phyloP scores from a whole-genome alignment of 371 early-diverging fungal genomes.

The Mortierella sp. region DNA sequence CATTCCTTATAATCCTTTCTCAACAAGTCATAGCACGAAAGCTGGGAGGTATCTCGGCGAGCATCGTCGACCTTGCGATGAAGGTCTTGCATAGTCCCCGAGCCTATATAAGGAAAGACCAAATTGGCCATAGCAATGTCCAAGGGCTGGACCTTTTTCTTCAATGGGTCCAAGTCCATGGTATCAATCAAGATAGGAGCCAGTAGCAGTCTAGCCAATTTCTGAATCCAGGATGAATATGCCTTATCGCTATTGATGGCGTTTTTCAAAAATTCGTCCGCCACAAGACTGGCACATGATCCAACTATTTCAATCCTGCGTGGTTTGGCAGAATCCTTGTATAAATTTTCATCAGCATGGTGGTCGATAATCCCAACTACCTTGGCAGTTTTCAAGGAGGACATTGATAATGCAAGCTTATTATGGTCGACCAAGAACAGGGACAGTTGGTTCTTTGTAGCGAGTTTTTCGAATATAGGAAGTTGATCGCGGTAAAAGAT shows the following conservation, averaged over 20 bases:
- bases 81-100: constrained; percentile 29
- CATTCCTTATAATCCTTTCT: constrained; percentile 87
- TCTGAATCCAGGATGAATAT: constrained; percentile 23
- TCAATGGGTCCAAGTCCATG: constrained; percentile 66
- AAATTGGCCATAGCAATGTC: constrained; percentile 65
- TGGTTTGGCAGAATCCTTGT: constrained; percentile 55
- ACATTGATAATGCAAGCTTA: constrained; percentile 62
- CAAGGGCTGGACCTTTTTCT: constrained; percentile 64
- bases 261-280: constrained; percentile 23
- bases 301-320: constrained; percentile 73
- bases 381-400: constrained; percentile 20
- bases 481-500: constrained; percentile 49
- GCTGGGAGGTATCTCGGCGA: constrained; percentile 64
- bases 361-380: constrained; percentile 81
- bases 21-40: constrained; percentile 69
- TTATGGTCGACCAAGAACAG: constrained; percentile 75
- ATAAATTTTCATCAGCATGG: constrained; percentile 73
- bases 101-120: constrained; percentile 32
- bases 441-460: constrained; percentile 42
- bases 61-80: constrained; percentile 67
- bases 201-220: constrained; percentile 63
- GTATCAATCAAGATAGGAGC: constrained; percentile 83
- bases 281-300: constrained; percentile 72
- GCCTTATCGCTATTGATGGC: constrained; percentile 3
- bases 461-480: constrained; percentile 33